phyloP scores from a whole-genome alignment of 1,284 basidiomycete genomes.

The Lentinula novae-zelandiae region DNA sequence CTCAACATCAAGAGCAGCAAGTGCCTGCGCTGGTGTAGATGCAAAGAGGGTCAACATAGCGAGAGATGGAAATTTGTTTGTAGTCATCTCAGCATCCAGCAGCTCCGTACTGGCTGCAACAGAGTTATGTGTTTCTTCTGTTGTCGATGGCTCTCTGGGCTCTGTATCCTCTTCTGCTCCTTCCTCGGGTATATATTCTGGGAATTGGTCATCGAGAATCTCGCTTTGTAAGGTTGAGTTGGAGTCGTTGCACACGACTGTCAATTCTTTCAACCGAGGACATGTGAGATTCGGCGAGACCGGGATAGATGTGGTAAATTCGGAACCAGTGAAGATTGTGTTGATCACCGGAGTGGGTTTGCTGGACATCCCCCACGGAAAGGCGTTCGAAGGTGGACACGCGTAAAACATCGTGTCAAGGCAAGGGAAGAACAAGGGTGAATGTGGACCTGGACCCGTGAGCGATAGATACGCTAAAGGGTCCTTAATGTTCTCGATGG shows the following conservation, averaged over 20 bases:
- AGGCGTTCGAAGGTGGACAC: slow-evolving; percentile 3
- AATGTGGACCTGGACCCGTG: not conserved
- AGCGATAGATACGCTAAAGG: slow-evolving; percentile 2
- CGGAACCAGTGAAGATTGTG: not conserved
- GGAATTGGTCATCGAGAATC: not conserved
- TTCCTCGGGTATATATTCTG: not conserved
- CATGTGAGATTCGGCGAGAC: not conserved
- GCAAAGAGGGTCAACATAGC: not conserved
- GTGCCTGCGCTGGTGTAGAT: slow-evolving; percentile 3
- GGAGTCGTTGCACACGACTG: not conserved
- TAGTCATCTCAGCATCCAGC: not conserved
- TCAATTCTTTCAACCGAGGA: not conserved
- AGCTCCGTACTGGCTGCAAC: not conserved
- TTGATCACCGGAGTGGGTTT: not conserved
- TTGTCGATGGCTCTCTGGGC: not conserved
- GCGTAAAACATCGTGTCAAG: slow-evolving; percentile 6
- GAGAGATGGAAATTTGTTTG: not conserved
- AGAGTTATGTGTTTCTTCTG: not conserved
- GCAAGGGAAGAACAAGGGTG: not conserved
- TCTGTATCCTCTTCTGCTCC: not conserved
- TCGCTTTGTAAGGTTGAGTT: not conserved
- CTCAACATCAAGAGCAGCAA: not conserved
- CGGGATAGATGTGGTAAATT: not conserved
- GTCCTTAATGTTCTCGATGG: not conserved
- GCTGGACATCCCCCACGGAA: not conserved